Evolutionary conservation across 148 eudicot genomes (phyloP).

Genomic region (Chenopodium formosanum): DNA sequence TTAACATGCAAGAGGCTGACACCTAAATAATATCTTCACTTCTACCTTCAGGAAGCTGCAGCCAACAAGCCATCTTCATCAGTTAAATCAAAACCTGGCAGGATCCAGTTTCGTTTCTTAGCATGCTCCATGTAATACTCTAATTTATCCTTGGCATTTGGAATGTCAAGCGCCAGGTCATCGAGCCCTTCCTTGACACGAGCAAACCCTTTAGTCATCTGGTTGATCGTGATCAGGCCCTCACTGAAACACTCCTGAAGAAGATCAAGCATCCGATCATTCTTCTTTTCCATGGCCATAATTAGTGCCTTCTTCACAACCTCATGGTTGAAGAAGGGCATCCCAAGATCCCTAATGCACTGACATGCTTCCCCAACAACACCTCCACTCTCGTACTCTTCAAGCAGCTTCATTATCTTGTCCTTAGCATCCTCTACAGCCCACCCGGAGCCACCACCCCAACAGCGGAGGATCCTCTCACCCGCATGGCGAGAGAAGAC

Average conservation of each 20-base stretch:
- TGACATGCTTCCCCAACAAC: slow-evolving; percentile 85
- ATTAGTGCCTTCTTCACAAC: slow-evolving; percentile 93
- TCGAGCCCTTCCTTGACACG: slow-evolving; percentile 79
- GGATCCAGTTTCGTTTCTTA: slow-evolving; percentile 66
- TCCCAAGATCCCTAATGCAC: slow-evolving; percentile 86
- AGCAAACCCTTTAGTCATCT: slow-evolving; percentile 85
- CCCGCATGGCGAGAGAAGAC: slow-evolving; percentile 89
- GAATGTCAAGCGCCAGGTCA: slow-evolving; percentile 94
- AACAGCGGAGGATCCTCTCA: slow-evolving; percentile 90
- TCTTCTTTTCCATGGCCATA: slow-evolving; percentile 99
- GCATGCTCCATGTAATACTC: slow-evolving; percentile 51
- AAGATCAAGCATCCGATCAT: slow-evolving; percentile 75
- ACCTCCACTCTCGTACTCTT: slow-evolving; percentile 84
- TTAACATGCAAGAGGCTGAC: slow-evolving; percentile 7
- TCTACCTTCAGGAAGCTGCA: slow-evolving; percentile 26
- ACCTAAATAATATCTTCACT: slow-evolving; percentile 9
- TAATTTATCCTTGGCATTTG: slow-evolving; percentile 72
- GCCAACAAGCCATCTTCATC: slow-evolving; percentile 14
- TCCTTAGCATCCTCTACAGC: slow-evolving; percentile 98
- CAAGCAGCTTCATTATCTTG: slow-evolving; percentile 81
- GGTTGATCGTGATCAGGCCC: slow-evolving; percentile 87
- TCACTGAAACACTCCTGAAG: slow-evolving; percentile 75
- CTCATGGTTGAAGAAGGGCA: slow-evolving; percentile 97
- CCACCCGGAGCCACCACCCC: slow-evolving; percentile 99
- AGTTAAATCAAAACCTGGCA: slow-evolving; percentile 37